Conservation (phyloP, 805 yeast species). For the Huiozyma sinensis region DNA sequence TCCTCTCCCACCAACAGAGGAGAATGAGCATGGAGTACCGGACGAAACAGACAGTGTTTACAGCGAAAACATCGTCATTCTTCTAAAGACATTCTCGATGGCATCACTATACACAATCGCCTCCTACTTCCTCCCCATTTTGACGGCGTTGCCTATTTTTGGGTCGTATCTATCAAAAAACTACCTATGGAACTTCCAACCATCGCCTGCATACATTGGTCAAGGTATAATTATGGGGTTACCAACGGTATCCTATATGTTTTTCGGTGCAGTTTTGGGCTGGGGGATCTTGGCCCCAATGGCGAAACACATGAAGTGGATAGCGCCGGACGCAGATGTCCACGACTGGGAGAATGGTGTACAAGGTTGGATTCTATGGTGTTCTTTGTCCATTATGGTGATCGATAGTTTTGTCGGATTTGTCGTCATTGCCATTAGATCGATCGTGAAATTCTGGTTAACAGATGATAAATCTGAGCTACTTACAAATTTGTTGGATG, state of each 20-base stretch:
- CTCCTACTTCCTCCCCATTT: slow-evolving; percentile 62
- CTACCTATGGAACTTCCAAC: slow-evolving; percentile 83
- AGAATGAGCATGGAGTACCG: background rate
- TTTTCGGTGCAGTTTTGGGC: slow-evolving; percentile 79
- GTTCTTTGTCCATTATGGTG: slow-evolving; percentile 86
- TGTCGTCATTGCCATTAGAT: slow-evolving; percentile 43
- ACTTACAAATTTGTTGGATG: slow-evolving; percentile 19
- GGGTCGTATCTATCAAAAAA: slow-evolving; percentile 50
- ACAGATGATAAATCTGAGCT: slow-evolving; percentile 17
- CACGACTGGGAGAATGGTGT: slow-evolving; percentile 85
- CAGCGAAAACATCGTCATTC: slow-evolving; percentile 47
- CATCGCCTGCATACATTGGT: slow-evolving; percentile 94
- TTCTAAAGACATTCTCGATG: slow-evolving; percentile 48
- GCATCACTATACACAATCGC: slow-evolving; percentile 65
- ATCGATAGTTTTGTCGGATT: slow-evolving; percentile 82
- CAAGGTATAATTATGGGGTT: slow-evolving; percentile 98
- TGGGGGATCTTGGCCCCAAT: slow-evolving; percentile 90
- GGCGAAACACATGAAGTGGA: slow-evolving; percentile 66
- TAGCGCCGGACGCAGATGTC: slow-evolving; percentile 67
- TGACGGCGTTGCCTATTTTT: slow-evolving; percentile 64
- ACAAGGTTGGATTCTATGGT: slow-evolving; percentile 97
- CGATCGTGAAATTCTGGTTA: slow-evolving; percentile 25
- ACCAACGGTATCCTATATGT: slow-evolving; percentile 82
- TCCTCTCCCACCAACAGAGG: background rate
- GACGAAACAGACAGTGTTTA: background rate